These are phyloP conservation scores for Hortiboletus campestris DNA, from an alignment of 768 basidiomycete genomes.

Conservation along the genomic window DNA sequence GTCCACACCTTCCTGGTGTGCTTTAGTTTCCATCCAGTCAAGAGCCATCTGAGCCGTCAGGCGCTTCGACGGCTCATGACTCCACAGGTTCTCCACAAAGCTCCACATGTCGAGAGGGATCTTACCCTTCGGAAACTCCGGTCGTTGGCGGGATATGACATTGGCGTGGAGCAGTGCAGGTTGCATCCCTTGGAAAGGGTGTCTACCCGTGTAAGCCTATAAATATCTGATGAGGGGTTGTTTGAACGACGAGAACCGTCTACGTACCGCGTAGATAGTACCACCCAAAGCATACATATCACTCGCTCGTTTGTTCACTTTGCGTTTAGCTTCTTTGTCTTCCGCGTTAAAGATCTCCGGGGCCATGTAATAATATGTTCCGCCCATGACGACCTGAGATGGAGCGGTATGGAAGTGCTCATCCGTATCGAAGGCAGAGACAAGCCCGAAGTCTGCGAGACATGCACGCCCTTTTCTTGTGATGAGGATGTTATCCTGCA, in stretches of 20 bases:
- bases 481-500: conserved; percentile 48
- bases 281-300: conserved; percentile 45
- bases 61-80: conserved; percentile 12
- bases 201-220: conserved; percentile 18
- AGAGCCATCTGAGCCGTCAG: conserved; percentile 23
- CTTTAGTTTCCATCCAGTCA: conserved; percentile 26
- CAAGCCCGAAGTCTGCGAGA: conserved; percentile 50
- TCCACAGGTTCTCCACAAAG: conserved; percentile 32
- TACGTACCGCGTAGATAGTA: conserved; percentile 38
- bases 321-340: neutral
- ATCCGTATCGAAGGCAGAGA: conserved; percentile 16
- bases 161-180: neutral
- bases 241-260: neutral
- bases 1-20: conserved; percentile 3
- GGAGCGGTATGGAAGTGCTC: conserved; percentile 10
- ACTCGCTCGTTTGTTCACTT: conserved; percentile 27
- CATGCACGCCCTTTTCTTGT: conserved; percentile 41
- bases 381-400: conserved; percentile 5
- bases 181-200: conserved; percentile 3
- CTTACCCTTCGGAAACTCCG: conserved; percentile 13
- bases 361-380: conserved; percentile 25
- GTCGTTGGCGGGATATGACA: conserved; percentile 4
- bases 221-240: neutral
- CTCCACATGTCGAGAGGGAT: conserved; percentile 28
- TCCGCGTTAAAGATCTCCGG: conserved; percentile 21